Evolutionary conservation across 169 alveolate genomes (phyloP).

Genomic region (Eimeria maxima): DNA sequence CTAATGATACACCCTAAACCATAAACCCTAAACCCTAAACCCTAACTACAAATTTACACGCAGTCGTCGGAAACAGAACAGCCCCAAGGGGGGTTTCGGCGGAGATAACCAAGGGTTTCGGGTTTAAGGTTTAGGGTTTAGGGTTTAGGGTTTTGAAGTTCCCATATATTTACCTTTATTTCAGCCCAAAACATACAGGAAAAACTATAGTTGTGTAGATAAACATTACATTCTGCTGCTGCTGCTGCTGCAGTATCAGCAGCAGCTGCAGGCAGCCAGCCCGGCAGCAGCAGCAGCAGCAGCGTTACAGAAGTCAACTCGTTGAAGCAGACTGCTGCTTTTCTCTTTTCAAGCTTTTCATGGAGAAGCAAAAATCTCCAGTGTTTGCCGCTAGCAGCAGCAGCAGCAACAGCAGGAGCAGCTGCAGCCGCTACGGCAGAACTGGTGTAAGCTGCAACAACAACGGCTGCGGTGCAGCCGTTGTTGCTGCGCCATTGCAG

Average conservation of each 20-base stretch:
- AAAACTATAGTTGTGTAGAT: neutral
- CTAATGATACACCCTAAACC: neutral
- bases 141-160: neutral
- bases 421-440: neutral
- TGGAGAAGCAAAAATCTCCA: neutral
- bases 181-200: neutral
- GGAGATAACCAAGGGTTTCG: neutral
- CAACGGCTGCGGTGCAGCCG: neutral
- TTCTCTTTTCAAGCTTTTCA: neutral
- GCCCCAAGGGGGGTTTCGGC: conserved; percentile 30
- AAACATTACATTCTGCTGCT: neutral
- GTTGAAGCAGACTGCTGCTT: neutral
- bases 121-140: conserved; percentile 22
- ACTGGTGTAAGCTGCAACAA: neutral
- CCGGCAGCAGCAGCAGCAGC: conserved; percentile 46
- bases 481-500: conserved; percentile 37
- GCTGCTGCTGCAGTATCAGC: neutral
- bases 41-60: neutral
- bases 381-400: conserved; percentile 65
- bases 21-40: neutral
- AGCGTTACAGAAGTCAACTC: neutral
- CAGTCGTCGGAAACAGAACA: neutral
- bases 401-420: neutral
- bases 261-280: conserved; percentile 69
- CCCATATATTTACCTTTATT: neutral